phyloP scores from a whole-genome alignment of 352 stramenopile species.

The Aphanomyces stellatus region DNA sequence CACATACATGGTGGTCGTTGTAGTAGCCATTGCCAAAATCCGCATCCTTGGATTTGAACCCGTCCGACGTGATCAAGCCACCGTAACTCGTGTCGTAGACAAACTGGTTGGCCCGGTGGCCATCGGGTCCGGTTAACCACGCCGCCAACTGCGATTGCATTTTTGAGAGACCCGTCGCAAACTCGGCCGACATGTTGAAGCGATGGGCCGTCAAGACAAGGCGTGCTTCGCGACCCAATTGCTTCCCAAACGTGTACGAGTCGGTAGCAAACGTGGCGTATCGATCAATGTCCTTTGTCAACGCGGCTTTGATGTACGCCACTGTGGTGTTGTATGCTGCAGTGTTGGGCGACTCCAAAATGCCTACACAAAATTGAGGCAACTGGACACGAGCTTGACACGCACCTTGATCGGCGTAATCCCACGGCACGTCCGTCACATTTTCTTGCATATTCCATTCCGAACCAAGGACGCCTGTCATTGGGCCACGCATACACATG shows the following conservation, averaged over 20 bases:
- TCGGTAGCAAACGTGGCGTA: constrained; percentile 42
- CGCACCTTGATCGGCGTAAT: constrained; percentile 47
- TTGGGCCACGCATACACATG: constrained; percentile 62
- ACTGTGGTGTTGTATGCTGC: neutral
- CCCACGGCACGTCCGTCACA: constrained; percentile 48
- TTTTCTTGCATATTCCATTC: constrained; percentile 59
- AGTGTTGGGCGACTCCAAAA: neutral
- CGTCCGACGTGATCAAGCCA: constrained; percentile 85
- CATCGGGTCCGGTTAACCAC: constrained; percentile 65
- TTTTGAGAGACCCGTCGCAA: constrained; percentile 38
- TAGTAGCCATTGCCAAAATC: constrained; percentile 86
- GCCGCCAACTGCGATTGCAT: constrained; percentile 45
- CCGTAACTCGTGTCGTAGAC: constrained; percentile 91
- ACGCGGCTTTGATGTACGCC: constrained; percentile 18
- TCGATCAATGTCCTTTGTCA: constrained; percentile 40
- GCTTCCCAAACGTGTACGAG: constrained; percentile 74
- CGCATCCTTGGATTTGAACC: constrained; percentile 38
- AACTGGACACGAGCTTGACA: too few species aligned
- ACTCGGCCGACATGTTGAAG: constrained; percentile 44
- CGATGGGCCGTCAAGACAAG: constrained; percentile 69
- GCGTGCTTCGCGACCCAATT: constrained; percentile 57
- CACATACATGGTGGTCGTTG: constrained; percentile 71
- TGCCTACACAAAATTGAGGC: neutral
- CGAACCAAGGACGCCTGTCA: constrained; percentile 52
- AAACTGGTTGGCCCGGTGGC: constrained; percentile 54